Conservation (phyloP, 2,329 filamentous ascomycete species). For the Metarhizium album region DNA sequence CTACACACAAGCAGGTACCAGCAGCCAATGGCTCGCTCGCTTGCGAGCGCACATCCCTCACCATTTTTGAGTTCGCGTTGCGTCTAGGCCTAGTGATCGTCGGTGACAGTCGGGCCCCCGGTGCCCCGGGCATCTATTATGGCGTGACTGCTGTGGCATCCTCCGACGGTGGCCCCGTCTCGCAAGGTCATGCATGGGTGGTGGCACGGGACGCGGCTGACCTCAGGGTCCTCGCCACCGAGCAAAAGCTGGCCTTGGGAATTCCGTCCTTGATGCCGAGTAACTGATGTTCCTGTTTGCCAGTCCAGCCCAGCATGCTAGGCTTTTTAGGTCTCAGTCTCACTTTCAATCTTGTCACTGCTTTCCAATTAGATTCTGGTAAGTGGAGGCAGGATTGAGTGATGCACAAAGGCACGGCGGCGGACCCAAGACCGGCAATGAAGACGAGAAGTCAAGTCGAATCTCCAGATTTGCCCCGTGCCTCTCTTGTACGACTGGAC, state of each 20-base stretch:
- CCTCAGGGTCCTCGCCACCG: not conserved
- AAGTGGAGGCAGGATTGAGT: not conserved
- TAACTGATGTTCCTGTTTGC: too few species aligned
- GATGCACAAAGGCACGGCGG: not conserved
- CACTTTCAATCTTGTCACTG: not conserved
- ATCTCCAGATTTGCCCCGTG: not conserved
- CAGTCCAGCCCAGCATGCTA: too few species aligned
- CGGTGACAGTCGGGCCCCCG: not conserved
- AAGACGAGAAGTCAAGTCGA: not conserved
- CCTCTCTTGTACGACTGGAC: not conserved
- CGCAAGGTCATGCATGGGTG: not conserved
- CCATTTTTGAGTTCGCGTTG: not conserved
- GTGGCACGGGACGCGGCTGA: not conserved
- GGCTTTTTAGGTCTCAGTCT: too few species aligned
- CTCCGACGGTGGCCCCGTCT: not conserved
- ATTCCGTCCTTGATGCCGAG: not conserved
- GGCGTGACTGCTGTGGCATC: not conserved
- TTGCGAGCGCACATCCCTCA: not conserved
- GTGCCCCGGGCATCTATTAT: constrained; percentile 5
- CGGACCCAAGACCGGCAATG: not conserved
- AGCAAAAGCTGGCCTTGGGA: not conserved
- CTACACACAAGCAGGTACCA: constrained; percentile 1
- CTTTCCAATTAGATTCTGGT: not conserved
- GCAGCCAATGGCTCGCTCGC: not conserved
- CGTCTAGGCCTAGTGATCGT: constrained; percentile 1